Evolutionary conservation across 257 asterid genomes (phyloP).

Genomic region (Dorcoceras hygrometricum): DNA sequence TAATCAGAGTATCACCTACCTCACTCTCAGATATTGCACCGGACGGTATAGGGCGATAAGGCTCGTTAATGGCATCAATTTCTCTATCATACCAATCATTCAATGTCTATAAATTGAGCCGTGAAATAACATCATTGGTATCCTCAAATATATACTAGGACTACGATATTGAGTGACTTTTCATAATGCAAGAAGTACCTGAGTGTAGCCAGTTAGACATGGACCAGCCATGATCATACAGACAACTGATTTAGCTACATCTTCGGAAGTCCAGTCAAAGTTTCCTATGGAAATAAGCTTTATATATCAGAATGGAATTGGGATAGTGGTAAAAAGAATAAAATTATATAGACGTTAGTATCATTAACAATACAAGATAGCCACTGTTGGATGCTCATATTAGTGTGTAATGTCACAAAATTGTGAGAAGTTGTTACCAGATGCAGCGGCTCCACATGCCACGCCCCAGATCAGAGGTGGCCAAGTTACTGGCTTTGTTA

Average conservation of each 20-base stretch:
- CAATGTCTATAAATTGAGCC: slow-evolving; percentile 53
- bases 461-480: slow-evolving; percentile 98
- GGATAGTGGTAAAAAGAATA: slow-evolving; percentile 7
- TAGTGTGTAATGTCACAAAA: slow-evolving; percentile 5
- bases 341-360: background rate
- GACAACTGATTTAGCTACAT: slow-evolving; percentile 78
- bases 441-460: slow-evolving; percentile 99
- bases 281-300: slow-evolving; percentile 46
- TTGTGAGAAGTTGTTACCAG: slow-evolving; percentile 47
- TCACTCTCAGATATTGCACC: slow-evolving; percentile 81
- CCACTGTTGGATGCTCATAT: background rate
- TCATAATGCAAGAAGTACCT: slow-evolving; percentile 42
- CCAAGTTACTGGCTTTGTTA: slow-evolving; percentile 96
- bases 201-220: slow-evolving; percentile 90
- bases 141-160: slow-evolving; percentile 22
- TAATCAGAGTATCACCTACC: slow-evolving; percentile 39
- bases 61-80: slow-evolving; percentile 92
- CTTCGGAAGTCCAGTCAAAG: slow-evolving; percentile 85
- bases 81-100: slow-evolving; percentile 99
- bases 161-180: slow-evolving; percentile 13
- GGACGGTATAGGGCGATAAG: slow-evolving; percentile 96
- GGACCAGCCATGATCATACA: slow-evolving; percentile 98
- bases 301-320: slow-evolving; percentile 15
- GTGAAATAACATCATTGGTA: slow-evolving; percentile 16
- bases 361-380: background rate